phyloP scores from a whole-genome alignment of 768 basidiomycete genomes.

The Auriscalpium vulgare region DNA sequence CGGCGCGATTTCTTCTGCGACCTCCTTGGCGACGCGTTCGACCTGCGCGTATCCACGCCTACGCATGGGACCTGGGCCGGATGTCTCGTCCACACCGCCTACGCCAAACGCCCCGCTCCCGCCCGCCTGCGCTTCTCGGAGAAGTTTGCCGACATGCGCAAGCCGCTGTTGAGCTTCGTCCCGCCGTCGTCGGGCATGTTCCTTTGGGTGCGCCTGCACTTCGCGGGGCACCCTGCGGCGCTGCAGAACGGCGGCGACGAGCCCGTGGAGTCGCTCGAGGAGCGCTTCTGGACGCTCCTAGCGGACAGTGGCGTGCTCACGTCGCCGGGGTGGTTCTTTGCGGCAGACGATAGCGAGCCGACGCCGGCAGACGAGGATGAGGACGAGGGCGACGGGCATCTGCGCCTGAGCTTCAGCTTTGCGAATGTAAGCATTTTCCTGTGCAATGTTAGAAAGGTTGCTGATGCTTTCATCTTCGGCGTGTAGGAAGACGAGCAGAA shows the following conservation, averaged over 20 bases:
- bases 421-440: slow-evolving; percentile 31
- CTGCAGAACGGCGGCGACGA: slow-evolving; percentile 2
- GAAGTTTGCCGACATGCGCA: slow-evolving; percentile 26
- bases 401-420: slow-evolving; percentile 51
- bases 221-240: slow-evolving; percentile 46
- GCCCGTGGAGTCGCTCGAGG: slow-evolving; percentile 39
- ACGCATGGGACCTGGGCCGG: slow-evolving; percentile 25
- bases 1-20: slow-evolving; percentile 63
- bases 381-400: slow-evolving; percentile 31
- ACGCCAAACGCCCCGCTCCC: slow-evolving; percentile 16
- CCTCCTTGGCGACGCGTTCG: slow-evolving; percentile 53
- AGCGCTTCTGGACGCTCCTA: slow-evolving; percentile 51
- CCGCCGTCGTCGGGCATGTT: slow-evolving; percentile 85
- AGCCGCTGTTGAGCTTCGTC: slow-evolving; percentile 54
- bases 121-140: slow-evolving; percentile 24
- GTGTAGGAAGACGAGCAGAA: slow-evolving; percentile 12
- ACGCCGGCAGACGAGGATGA: slow-evolving; percentile 3
- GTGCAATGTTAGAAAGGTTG: neutral
- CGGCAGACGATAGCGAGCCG: slow-evolving; percentile 21
- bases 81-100: slow-evolving; percentile 38
- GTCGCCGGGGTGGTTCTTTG: slow-evolving; percentile 51
- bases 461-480: neutral
- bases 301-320: slow-evolving; percentile 57
- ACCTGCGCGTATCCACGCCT: slow-evolving; percentile 32
- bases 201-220: slow-evolving; percentile 60